Evolutionary conservation across 352 stramenopile genomes (phyloP), one percentile per base, ranked within the genome.

Genomic region (Aphanomyces stellatus): DNA sequence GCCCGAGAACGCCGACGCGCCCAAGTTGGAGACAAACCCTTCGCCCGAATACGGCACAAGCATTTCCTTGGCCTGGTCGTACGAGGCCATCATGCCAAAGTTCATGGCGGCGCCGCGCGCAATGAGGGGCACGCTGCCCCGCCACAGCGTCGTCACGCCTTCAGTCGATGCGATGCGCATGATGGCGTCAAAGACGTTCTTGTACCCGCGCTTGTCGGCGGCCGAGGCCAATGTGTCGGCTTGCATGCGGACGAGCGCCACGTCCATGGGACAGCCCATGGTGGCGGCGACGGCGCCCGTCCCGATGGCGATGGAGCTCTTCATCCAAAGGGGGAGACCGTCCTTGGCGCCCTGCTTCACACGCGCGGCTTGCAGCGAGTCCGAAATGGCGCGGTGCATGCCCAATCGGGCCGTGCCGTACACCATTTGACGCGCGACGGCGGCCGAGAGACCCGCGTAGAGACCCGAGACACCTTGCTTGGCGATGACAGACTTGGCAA

Each of bases 11-110:
- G 91, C 90, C 34, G 90, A 97, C 17, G 96, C 91, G 49, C 86
- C 85, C 31, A 98, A 87, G 72, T 98, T 97, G 31, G 95, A 98
- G n/a, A 79, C 59, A 70, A 93, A 90, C 0, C 83, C 81, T 51
- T 76, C 71, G 66, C 85, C 83, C 63, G 88, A 91, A 56, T 79
- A 62, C 30, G 78, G 71, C 48, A 82, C 69, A 57, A 96, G 80
- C 62, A 86, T 72, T 75, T 98, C 90, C 77, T 99, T 99, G 25
- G 96, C 93, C 81, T 99, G 95, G 81, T 99, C 97, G 76, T 99
- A 99, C 70, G 92, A 99, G 19, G 97, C 96, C 84, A 99, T 93
- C 97, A 99, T 99, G 61, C 97, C 96, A n/a, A 99, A 92, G 80
- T 99, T 99, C 95, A 99, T 99, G 62, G 94, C 86, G 63, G 98